These are phyloP conservation scores for apple (Malus domestica) DNA, from an alignment of 306 rosid species.

Conservation along the genomic window ASM211411v1 NC_041794.1:30676501-30677000, in stretches of 20 bases:
- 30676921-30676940: slow-evolving; percentile 49
- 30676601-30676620: slow-evolving; percentile 7
- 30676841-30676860: slow-evolving; percentile 41
- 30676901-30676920: slow-evolving; percentile 38
- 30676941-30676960: slow-evolving; percentile 24
- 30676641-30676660: slow-evolving; percentile 11
- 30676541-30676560: slow-evolving; percentile 16
- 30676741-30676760: slow-evolving; percentile 37
- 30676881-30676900: slow-evolving; percentile 6
- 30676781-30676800: slow-evolving; percentile 33
- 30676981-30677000: slow-evolving; percentile 59
- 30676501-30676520: slow-evolving; percentile 4
- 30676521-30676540: slow-evolving; percentile 19
- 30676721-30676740: slow-evolving; percentile 26
- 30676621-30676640: slow-evolving; percentile 13
- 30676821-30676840: slow-evolving; percentile 39
- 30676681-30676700: slow-evolving; percentile 23
- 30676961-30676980: slow-evolving; percentile 67
- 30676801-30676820: slow-evolving; percentile 34
- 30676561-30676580: slow-evolving; percentile 23
- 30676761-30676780: slow-evolving; percentile 36
- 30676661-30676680: slow-evolving; percentile 16
- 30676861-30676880: slow-evolving; percentile 6
- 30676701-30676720: slow-evolving; percentile 25
- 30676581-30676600: not conserved